A percentile compares a stretch with the other conserved stretches of the same genome.
phyloP scores from a whole-genome alignment of 257 asterid species.

The Nicotiana knightiana region DNA sequence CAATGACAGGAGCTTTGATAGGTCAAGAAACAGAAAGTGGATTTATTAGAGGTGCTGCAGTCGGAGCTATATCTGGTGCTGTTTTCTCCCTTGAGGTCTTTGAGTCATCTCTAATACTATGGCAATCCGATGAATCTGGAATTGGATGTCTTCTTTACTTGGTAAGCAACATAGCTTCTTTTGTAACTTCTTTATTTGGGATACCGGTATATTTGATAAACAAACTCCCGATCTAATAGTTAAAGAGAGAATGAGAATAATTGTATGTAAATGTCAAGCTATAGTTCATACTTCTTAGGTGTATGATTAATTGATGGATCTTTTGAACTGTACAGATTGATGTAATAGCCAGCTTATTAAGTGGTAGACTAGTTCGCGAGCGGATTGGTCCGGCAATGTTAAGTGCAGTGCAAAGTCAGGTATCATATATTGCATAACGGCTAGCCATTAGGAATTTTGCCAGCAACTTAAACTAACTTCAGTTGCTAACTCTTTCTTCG shows the following conservation, averaged over 20 bases:
- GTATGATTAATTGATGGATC: neutral
- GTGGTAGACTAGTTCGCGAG: constrained; percentile 83
- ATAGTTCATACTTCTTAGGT: neutral
- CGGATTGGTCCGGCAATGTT: constrained; percentile 90
- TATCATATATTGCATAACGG: constrained; percentile 7
- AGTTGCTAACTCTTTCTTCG: neutral
- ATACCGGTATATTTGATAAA: neutral
- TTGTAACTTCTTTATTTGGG: neutral
- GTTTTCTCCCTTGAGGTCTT: constrained; percentile 29
- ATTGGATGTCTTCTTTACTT: constrained; percentile 23
- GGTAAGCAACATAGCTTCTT: constrained; percentile 14
- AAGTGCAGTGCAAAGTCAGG: constrained; percentile 88
- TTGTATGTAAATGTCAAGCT: neutral
- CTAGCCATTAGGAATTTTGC: neutral
- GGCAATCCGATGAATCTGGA: constrained; percentile 21
- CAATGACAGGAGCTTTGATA: constrained; percentile 27
- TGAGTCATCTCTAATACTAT: constrained; percentile 20
- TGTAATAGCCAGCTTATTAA: constrained; percentile 66
- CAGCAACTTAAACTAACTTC: neutral
- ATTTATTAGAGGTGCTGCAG: constrained; percentile 25
- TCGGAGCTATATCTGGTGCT: constrained; percentile 26
- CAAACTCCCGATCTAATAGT: neutral
- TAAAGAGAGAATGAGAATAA: neutral
- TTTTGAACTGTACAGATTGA: constrained; percentile 44
- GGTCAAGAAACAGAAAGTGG: constrained; percentile 30